Evolutionary conservation across 2,329 filamentous ascomycete species (phyloP).

Genomic region (Fusarium chaquense): DNA sequence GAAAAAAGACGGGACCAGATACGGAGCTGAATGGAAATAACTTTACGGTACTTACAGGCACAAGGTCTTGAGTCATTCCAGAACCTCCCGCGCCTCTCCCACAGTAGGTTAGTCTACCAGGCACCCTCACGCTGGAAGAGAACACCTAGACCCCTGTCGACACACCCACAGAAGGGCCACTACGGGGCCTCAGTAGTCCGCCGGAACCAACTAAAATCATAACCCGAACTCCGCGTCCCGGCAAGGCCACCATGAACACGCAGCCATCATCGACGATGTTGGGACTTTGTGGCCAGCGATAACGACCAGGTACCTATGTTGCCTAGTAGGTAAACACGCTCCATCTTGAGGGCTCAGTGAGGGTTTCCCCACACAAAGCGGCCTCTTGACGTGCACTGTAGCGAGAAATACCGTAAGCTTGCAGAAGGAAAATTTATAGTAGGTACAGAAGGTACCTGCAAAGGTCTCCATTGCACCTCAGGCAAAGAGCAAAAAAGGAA

Average conservation of each 20-base stretch:
- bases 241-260: constrained; percentile 34
- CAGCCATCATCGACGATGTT: constrained; percentile 33
- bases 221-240: constrained; percentile 40
- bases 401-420: background rate
- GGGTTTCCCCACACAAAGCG: constrained; percentile 40
- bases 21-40: constrained; percentile 13
- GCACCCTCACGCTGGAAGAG: constrained; percentile 36
- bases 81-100: constrained; percentile 27
- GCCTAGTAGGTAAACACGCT: constrained; percentile 2
- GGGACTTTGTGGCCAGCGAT: constrained; percentile 24
- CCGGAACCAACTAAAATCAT: constrained; percentile 26
- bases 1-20: constrained; percentile 32
- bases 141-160: constrained; percentile 32
- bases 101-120: background rate
- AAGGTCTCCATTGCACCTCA: constrained; percentile 41
- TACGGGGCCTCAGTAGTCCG: constrained; percentile 27
- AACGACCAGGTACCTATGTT: background rate
- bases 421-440: background rate
- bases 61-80: constrained; percentile 47
- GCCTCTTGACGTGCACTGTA: constrained; percentile 38
- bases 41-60: constrained; percentile 15
- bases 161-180: constrained; percentile 41
- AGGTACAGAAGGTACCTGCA: constrained; percentile 8
- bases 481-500: constrained; percentile 49
- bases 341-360: constrained; percentile 23